These are phyloP conservation scores for Yamadazyma friedrichii DNA, from an alignment of 1,139 yeast species.

Conservation along the genomic window DNA sequence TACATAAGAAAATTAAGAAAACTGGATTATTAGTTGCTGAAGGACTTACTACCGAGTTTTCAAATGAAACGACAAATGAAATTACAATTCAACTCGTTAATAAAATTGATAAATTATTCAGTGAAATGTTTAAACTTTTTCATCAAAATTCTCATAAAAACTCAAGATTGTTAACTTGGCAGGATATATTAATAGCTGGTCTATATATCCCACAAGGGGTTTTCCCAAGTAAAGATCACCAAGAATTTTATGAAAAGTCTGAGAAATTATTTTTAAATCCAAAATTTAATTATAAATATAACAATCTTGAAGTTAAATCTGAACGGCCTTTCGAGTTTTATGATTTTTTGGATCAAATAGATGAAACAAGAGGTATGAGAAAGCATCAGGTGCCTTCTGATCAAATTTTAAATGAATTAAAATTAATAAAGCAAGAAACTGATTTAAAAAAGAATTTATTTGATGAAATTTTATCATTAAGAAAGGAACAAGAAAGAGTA, in stretches of 20 bases:
- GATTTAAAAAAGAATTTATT: slow-evolving; percentile 9
- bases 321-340: slow-evolving; percentile 6
- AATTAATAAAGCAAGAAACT: not conserved
- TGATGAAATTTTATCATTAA: slow-evolving; percentile 1
- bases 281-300: slow-evolving; percentile 9
- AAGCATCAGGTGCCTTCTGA: not conserved
- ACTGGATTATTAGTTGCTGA: slow-evolving; percentile 7
- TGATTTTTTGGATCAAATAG: slow-evolving; percentile 4
- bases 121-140: slow-evolving; percentile 5
- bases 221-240: not conserved
- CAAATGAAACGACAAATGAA: slow-evolving; percentile 17
- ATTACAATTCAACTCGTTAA: slow-evolving; percentile 23
- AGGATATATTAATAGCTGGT: slow-evolving; percentile 14
- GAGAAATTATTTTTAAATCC: slow-evolving; percentile 12
- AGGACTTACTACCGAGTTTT: slow-evolving; percentile 19
- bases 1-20: slow-evolving; percentile 20
- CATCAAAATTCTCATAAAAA: not conserved
- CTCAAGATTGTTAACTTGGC: slow-evolving; percentile 12
- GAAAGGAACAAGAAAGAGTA: slow-evolving; percentile 4
- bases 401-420: not conserved
- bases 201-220: slow-evolving; percentile 2
- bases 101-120: slow-evolving; percentile 17
- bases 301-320: slow-evolving; percentile 9
- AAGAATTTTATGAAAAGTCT: slow-evolving; percentile 10
- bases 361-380: slow-evolving; percentile 1